phyloP scores from a whole-genome alignment of 208 protist genomes.

The Crithidia expoeki region DNA sequence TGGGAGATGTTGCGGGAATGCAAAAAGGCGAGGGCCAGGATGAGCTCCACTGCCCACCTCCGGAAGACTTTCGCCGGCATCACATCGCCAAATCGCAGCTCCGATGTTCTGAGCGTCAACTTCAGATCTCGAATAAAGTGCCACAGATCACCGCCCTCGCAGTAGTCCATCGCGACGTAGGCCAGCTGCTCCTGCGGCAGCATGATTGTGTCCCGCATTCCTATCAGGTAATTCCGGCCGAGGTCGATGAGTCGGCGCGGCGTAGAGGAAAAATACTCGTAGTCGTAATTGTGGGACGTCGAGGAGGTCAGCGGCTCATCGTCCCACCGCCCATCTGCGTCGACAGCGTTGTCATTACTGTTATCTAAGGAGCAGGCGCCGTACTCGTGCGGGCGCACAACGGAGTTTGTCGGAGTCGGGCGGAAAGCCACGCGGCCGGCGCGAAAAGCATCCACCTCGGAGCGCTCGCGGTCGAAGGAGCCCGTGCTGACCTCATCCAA shows the following conservation, averaged over 20 bases:
- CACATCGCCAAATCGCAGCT: constrained; percentile 38
- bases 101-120: constrained; percentile 8
- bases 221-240: constrained; percentile 67
- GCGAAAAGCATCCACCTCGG: constrained; percentile 27
- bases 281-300: constrained; percentile 2
- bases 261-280: constrained; percentile 11
- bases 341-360: constrained; percentile 13
- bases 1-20: constrained; percentile 70
- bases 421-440: constrained; percentile 16
- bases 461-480: constrained; percentile 11
- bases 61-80: constrained; percentile 47
- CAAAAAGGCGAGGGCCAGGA: constrained; percentile 70
- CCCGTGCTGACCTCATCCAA: constrained; percentile 89
- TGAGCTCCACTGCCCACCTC: constrained; percentile 71
- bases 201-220: constrained; percentile 95
- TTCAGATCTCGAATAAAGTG: constrained; percentile 79
- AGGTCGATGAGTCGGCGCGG: constrained; percentile 16
- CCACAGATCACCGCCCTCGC: constrained; percentile 95
- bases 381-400: not conserved
- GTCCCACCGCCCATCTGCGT: constrained; percentile 12
- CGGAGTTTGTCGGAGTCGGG: not conserved
- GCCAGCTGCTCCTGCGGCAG: constrained; percentile 77
- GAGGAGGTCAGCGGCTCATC: constrained; percentile 11
- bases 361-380: constrained; percentile 4
- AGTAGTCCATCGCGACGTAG: constrained; percentile 96